phyloP scores from a whole-genome alignment of 257 asterid species.

The Nicotiana benthamiana region DNA sequence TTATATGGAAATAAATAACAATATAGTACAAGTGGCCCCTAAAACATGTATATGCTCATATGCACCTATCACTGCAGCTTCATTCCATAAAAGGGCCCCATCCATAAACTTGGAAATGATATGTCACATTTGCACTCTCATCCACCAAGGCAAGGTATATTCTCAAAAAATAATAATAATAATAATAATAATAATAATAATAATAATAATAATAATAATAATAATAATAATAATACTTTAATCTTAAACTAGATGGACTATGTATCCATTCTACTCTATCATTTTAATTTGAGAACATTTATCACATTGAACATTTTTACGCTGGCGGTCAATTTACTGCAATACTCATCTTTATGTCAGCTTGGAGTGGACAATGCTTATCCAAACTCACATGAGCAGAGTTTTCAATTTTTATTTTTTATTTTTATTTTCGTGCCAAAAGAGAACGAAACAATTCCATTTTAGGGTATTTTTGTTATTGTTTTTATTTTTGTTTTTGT shows the following conservation, averaged over 20 bases:
- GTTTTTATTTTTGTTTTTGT: too few relatives aligned
- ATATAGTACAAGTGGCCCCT: not conserved
- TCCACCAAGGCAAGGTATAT: not conserved
- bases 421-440: not conserved
- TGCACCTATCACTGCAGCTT: not conserved
- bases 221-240: not conserved
- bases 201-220: not conserved
- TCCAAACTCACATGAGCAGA: too few relatives aligned
- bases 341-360: not conserved
- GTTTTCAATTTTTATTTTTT: too few relatives aligned
- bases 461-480: too few relatives aligned
- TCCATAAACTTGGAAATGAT: not conserved
- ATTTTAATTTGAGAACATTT: not conserved
- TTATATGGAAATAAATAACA: not conserved
- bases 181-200: not conserved
- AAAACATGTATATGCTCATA: not conserved
- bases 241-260: not conserved
- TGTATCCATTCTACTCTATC: not conserved
- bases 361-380: not conserved
- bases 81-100: not conserved
- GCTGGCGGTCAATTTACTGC: not conserved
- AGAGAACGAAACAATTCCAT: not conserved
- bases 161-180: not conserved
- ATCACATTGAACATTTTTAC: not conserved
- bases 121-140: not conserved